phyloP scores from a whole-genome alignment of 2,329 filamentous ascomycete species.

The Aspergillus sp. region DNA sequence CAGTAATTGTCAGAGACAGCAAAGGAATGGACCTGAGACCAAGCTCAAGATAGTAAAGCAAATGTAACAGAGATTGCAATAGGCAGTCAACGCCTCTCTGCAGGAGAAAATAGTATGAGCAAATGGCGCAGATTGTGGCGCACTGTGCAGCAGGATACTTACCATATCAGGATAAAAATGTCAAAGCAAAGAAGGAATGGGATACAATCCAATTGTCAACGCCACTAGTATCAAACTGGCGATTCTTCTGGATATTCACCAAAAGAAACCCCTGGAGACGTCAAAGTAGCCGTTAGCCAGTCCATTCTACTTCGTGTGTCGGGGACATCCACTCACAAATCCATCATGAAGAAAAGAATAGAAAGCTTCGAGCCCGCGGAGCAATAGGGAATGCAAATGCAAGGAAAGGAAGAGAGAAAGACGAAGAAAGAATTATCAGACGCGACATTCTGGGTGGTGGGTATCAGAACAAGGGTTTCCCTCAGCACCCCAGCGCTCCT shows the following conservation, averaged over 20 bases:
- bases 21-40: conserved; percentile 13
- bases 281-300: conserved; percentile 7
- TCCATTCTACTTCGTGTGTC: background rate
- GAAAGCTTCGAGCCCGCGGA: conserved; percentile 27
- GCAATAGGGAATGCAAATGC: conserved; percentile 9
- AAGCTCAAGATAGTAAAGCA: conserved; percentile 8
- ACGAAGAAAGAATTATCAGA: conserved; percentile 9
- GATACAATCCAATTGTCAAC: conserved; percentile 7
- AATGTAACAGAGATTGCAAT: conserved; percentile 17
- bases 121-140: conserved; percentile 1
- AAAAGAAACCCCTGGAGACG: conserved; percentile 11
- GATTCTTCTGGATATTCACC: conserved; percentile 9
- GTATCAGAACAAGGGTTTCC: conserved; percentile 17
- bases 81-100: conserved; percentile 28
- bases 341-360: conserved; percentile 7
- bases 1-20: conserved; percentile 1
- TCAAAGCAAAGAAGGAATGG: conserved; percentile 12
- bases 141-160: conserved; percentile 7
- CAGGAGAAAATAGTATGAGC: background rate
- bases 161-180: conserved; percentile 12
- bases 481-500: conserved; percentile 9
- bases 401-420: conserved; percentile 12
- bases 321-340: conserved; percentile 9
- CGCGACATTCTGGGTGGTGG: conserved; percentile 8
- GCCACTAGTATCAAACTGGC: conserved; percentile 22